These are phyloP conservation scores for Colletotrichum sp. DNA, from an alignment of 2,329 filamentous ascomycete species.

Conservation along the genomic window DNA sequence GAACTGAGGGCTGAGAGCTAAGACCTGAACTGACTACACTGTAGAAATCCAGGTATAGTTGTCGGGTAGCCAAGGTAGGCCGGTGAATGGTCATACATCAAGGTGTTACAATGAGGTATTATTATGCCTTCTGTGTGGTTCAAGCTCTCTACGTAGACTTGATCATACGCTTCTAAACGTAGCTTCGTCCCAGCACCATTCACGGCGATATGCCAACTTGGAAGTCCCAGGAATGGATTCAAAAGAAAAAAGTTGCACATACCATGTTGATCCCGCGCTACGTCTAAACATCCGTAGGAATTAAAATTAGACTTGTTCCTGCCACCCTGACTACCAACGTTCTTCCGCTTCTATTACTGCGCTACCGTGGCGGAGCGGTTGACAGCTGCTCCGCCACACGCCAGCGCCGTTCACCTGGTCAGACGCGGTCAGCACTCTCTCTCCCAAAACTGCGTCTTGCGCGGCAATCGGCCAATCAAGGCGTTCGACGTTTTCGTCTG, in stretches of 20 bases:
- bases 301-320: neutral
- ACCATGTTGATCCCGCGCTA: neutral
- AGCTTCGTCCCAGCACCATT: too few species aligned
- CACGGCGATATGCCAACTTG: too few species aligned
- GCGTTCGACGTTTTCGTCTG: neutral
- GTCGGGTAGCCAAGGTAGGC: too few species aligned
- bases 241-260: neutral
- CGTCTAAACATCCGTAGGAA: neutral
- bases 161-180: accelerated
- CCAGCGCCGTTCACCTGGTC: neutral
- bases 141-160: accelerated
- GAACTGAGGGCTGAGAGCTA: neutral
- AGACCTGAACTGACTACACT: too few species aligned
- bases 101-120: neutral
- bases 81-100: neutral
- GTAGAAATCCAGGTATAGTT: too few species aligned
- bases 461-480: slow-evolving; percentile 7
- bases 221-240: neutral
- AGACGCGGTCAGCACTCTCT: neutral
- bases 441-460: neutral
- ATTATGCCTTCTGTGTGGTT: too few species aligned
- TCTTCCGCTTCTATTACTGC: neutral
- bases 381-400: neutral
- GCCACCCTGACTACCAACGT: neutral
- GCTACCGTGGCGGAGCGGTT: neutral